Evolutionary conservation across 805 yeast genomes (phyloP), one percentile per base, ranked within the genome.

Genomic region (Pachysolen tannophilus): DNA sequence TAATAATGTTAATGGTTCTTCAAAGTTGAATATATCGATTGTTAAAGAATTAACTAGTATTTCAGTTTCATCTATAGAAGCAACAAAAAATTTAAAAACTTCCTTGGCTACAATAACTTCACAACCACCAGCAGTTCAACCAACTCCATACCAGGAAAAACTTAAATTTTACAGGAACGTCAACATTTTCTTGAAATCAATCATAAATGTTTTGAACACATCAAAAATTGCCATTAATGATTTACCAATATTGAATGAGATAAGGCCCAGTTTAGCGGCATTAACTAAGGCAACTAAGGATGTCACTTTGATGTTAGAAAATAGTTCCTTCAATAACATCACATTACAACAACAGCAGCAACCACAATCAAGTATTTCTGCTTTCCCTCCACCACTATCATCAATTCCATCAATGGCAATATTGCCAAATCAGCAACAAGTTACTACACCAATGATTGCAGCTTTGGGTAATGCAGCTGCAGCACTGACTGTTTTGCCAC

Each of bases 251-350:
- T 65, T 90, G 34, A 78, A 82, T 46, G 95, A 84, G 37, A 80
- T 81, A 5, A 64, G 95, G 39, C 78, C 88, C 6, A 75, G 83
- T 5, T 70, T 90, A 58, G 84, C 95, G 0, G 73, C 77, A 25
- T 63, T 90, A 39, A 88, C 97, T 0, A 77, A 85, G 44, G 82
- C 88, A 3, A 85, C 96, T 4, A 90, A 90, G 49, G 97, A 90
- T 50, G 82, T 90, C 11, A 87, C 97, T 0, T 78, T 85, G n/a
- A 66, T 84, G 46, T 60, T 88, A 28, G 96, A 88, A 52, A 65
- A 70, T 27, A 74, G 82, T 40, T 64, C 79, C 13, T 72, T 58
- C 40, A 58, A 58, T 26, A 50, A 50, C 14, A 29, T 37, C 4
- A 31, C 28, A n/a, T 18, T 26, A 4, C 17, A 19, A 18, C 40